These are phyloP conservation scores for Pichia nakasei DNA, from an alignment of 805 yeast species.

Conservation along the genomic window DNA sequence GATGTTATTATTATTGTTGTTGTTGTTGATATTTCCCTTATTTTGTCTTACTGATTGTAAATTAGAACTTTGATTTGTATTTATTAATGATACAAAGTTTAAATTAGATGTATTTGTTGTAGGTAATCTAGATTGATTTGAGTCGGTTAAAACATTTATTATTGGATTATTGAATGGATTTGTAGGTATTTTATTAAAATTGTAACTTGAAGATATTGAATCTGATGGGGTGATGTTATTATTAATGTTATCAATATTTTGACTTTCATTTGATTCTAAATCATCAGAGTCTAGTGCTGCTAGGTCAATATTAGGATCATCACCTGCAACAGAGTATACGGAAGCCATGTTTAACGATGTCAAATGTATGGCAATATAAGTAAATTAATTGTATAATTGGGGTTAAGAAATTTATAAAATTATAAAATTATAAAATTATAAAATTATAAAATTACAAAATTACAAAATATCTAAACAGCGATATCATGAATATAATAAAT, in stretches of 20 bases:
- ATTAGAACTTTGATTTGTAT: background rate
- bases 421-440: no score
- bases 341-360: background rate
- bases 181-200: background rate
- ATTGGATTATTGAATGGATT: background rate
- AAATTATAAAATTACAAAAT: no score
- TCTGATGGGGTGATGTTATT: background rate
- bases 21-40: constrained; percentile 3
- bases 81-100: background rate
- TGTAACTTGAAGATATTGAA: background rate
- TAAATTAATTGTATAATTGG: no score
- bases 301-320: constrained; percentile 11
- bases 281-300: constrained; percentile 11
- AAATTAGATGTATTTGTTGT: background rate
- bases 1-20: background rate
- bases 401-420: no score
- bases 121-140: background rate
- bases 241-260: background rate
- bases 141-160: background rate
- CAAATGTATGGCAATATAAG: no score
- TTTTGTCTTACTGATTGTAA: background rate
- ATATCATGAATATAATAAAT: no score
- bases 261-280: background rate
- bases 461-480: no score
- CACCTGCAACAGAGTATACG: background rate